A percentile compares a stretch with the other conserved stretches of the same genome.
phyloP scores from a whole-genome alignment of 2,329 filamentous ascomycete genomes.

The Rhexocercosporidium sp. region DNA sequence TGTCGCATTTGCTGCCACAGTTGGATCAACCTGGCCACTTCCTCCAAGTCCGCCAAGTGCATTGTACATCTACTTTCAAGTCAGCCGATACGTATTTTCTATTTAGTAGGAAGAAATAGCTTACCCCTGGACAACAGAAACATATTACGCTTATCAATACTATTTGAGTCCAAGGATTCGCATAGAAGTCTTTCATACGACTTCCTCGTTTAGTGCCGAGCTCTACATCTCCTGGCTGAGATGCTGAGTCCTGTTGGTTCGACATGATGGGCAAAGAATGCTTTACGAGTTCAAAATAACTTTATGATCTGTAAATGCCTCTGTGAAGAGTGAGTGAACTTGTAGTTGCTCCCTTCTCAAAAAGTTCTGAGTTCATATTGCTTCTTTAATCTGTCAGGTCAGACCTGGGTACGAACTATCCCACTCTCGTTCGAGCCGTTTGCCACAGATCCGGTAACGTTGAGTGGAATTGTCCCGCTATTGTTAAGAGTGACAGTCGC shows the following conservation, averaged over 20 bases:
- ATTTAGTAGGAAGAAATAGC: neutral
- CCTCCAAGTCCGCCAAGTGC: neutral
- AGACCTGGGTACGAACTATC: neutral
- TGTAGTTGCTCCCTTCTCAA: neutral
- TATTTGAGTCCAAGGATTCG: slow-evolving; percentile 9
- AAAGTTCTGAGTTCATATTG: neutral
- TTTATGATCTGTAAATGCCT: too few relatives aligned
- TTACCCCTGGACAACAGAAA: neutral
- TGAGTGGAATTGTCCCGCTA: neutral
- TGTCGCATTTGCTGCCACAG: neutral
- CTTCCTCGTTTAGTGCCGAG: neutral
- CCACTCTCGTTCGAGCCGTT: too few relatives aligned
- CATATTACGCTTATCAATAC: slow-evolving; percentile 3
- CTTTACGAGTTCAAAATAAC: too few relatives aligned
- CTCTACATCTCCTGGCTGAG: neutral
- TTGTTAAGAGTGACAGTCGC: neutral
- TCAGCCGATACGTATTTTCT: neutral
- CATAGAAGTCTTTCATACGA: slow-evolving; percentile 4
- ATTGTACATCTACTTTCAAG: neutral
- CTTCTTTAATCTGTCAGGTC: neutral
- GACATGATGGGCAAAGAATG: neutral
- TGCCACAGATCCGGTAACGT: neutral
- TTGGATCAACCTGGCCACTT: neutral
- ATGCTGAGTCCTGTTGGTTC: neutral
- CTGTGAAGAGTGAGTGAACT: too few relatives aligned